These are phyloP conservation scores for Aspergillus nomiae DNA, from an alignment of 2,329 filamentous ascomycete genomes.

Conservation along the genomic window DNA sequence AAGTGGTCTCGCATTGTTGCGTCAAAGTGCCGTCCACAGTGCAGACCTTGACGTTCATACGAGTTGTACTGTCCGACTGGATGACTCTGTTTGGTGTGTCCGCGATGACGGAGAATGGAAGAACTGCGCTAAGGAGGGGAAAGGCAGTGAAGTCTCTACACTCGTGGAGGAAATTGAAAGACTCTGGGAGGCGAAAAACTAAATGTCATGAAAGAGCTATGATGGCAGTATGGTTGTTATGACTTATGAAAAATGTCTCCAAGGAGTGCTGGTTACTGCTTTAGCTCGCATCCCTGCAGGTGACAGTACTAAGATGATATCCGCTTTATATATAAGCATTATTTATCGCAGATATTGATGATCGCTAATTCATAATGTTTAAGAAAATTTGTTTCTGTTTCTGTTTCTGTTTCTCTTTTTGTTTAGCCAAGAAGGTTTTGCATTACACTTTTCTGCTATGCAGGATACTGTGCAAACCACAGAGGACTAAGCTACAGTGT, in stretches of 20 bases:
- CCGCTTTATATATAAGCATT: not conserved
- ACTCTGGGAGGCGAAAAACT: constrained; percentile 54
- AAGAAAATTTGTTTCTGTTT: not conserved
- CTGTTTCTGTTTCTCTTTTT: not conserved
- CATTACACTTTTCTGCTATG: not conserved
- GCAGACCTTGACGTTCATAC: constrained; percentile 64
- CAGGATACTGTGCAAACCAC: not conserved
- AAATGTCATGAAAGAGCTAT: not conserved
- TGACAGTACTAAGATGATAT: not conserved
- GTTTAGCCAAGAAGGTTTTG: not conserved
- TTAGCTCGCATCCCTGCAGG: not conserved
- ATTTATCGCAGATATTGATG: not conserved
- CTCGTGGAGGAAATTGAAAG: constrained; percentile 77
- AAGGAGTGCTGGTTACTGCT: not conserved
- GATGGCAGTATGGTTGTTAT: not conserved
- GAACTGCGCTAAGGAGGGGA: constrained; percentile 70
- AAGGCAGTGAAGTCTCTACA: constrained; percentile 55
- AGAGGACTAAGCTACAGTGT: not conserved
- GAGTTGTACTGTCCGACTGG: constrained; percentile 77
- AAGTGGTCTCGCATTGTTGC: constrained; percentile 48
- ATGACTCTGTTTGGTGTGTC: constrained; percentile 81
- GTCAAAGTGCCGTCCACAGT: constrained; percentile 54
- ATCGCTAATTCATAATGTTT: not conserved
- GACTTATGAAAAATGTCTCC: not conserved
- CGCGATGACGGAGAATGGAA: constrained; percentile 77